A percentile compares a stretch with the other conserved stretches of the same genome.
Evolutionary conservation across 2,329 filamentous ascomycete species (phyloP).

Genomic region (Ophiostoma sp.): DNA sequence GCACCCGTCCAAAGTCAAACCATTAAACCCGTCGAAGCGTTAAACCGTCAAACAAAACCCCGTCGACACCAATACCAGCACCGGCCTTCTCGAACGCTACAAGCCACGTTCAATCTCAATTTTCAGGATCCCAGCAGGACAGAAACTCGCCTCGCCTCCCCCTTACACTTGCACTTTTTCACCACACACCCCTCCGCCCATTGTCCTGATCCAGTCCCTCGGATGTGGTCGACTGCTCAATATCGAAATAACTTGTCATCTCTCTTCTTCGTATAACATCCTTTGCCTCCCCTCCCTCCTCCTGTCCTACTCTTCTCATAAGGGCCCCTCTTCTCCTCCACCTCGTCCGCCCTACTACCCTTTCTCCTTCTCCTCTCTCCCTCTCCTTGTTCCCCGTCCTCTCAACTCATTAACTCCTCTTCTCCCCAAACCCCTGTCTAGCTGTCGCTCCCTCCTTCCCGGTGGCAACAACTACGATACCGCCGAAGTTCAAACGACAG

Average conservation of each 20-base stretch:
- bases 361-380: neutral
- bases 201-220: conserved; percentile 17
- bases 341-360: neutral
- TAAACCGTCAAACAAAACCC: neutral
- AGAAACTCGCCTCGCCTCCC: conserved; percentile 7
- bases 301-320: neutral
- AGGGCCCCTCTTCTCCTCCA: neutral
- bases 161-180: conserved; percentile 1
- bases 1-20: neutral
- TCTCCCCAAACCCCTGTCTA: conserved; percentile 18
- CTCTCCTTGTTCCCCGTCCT: neutral
- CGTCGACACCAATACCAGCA: neutral
- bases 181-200: neutral
- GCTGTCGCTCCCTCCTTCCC: conserved; percentile 17
- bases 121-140: neutral
- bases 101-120: neutral
- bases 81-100: conserved; percentile 2
- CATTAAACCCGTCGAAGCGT: neutral
- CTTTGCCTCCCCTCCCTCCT: neutral
- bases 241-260: conserved; percentile 1
- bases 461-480: conserved; percentile 17
- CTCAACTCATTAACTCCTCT: neutral
- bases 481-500: conserved; percentile 2
- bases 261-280: conserved; percentile 2
- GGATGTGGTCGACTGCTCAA: conserved; percentile 17